Percentiles rank a stretch among this genome's conserved stretches.
Evolutionary conservation across 331 rosid genomes (phyloP).

Genomic region (Quercus phellos): DNA sequence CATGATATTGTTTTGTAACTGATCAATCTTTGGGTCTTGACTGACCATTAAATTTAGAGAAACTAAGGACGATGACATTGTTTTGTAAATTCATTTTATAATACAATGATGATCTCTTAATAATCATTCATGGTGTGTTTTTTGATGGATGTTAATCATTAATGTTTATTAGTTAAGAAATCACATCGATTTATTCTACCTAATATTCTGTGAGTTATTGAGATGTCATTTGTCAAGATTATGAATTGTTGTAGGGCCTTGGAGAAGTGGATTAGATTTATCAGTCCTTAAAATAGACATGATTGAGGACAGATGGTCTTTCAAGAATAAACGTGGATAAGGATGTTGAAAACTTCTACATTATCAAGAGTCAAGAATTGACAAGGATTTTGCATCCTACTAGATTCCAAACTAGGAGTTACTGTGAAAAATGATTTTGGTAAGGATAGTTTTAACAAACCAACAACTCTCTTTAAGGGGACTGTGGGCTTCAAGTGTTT

Average conservation of each 20-base stretch:
- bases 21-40: neutral
- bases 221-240: neutral
- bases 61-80: neutral
- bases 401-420: neutral
- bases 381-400: neutral
- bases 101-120: neutral
- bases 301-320: neutral
- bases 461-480: neutral
- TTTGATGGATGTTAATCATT: neutral
- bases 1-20: too few species aligned
- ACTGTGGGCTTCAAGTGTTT: neutral
- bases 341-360: neutral
- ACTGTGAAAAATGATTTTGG: neutral
- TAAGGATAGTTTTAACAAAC: neutral
- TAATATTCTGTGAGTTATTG: neutral
- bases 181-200: neutral
- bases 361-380: neutral
- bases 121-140: neutral
- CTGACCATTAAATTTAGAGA: neutral
- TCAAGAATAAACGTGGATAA: neutral
- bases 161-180: neutral
- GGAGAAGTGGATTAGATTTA: neutral
- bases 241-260: neutral
- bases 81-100: neutral
- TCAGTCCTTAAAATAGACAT: neutral